phyloP scores from a whole-genome alignment of 2,329 filamentous ascomycete genomes.

The Taxawa tesnikishii region DNA sequence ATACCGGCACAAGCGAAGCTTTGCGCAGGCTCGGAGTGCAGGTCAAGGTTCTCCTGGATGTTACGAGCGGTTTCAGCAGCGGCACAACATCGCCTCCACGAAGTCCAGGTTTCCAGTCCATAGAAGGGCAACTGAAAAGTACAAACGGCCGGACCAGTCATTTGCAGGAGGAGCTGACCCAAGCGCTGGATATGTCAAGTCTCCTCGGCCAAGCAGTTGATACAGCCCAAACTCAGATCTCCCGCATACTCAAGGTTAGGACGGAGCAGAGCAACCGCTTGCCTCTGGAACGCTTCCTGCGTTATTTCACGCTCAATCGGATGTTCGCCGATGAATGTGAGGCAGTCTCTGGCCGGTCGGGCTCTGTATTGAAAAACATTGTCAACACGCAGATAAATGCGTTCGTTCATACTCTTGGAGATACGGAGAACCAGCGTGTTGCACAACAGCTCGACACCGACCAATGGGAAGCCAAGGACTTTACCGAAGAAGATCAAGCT shows the following conservation, averaged over 20 bases:
- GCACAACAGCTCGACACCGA: slow-evolving; percentile 69
- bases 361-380: slow-evolving; percentile 62
- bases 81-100: slow-evolving; percentile 27
- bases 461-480: slow-evolving; percentile 68
- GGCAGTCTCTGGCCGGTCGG: slow-evolving; percentile 67
- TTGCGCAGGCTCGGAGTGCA: slow-evolving; percentile 76
- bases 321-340: slow-evolving; percentile 81
- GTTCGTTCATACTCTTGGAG: slow-evolving; percentile 60
- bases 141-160: background rate
- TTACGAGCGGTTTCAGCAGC: slow-evolving; percentile 61
- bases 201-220: slow-evolving; percentile 71
- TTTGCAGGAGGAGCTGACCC: slow-evolving; percentile 61
- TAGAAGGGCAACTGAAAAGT: slow-evolving; percentile 26
- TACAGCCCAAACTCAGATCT: slow-evolving; percentile 58
- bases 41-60: slow-evolving; percentile 87
- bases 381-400: slow-evolving; percentile 74
- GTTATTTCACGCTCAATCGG: slow-evolving; percentile 72
- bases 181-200: slow-evolving; percentile 64
- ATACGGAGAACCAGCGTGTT: slow-evolving; percentile 60
- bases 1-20: slow-evolving; percentile 78
- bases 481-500: slow-evolving; percentile 47
- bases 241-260: slow-evolving; percentile 65
- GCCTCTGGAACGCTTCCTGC: slow-evolving; percentile 57
- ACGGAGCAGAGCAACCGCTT: slow-evolving; percentile 60
- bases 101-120: slow-evolving; percentile 31